phyloP scores from a whole-genome alignment of 495 filamentous ascomycete species.

The Apiosordaria backusii region DNA sequence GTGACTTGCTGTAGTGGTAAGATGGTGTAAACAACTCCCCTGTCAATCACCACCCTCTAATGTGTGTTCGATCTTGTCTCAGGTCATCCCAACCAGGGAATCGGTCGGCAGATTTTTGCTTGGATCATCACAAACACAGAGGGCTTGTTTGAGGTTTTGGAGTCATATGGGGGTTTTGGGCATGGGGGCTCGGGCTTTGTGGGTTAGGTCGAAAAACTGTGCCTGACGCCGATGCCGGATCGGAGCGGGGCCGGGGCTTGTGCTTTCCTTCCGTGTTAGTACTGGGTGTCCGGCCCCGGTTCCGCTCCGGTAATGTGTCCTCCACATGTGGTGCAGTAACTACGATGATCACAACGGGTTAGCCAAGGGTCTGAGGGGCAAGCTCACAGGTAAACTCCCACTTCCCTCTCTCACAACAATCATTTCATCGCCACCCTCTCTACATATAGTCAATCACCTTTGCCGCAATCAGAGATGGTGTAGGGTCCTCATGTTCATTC shows the following conservation, averaged over 20 bases:
- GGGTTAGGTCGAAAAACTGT: background rate
- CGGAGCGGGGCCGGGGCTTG: background rate
- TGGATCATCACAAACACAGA: background rate
- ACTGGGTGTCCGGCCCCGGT: background rate
- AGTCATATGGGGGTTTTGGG: background rate
- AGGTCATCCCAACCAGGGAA: background rate
- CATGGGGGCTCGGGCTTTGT: background rate
- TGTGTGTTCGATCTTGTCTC: background rate
- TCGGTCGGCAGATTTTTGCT: background rate
- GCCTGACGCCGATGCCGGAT: background rate
- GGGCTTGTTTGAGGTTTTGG: background rate
- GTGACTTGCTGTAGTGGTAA: background rate
- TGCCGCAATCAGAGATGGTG: no score
- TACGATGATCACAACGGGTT: no score
- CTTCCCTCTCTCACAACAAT: no score
- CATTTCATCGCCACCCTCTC: no score
- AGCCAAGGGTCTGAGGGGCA: no score
- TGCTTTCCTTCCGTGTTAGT: background rate
- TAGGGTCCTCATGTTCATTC: no score
- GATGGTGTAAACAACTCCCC: background rate
- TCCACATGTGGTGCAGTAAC: background rate
- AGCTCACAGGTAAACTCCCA: no score
- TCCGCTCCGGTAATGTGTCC: background rate
- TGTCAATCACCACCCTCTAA: background rate
- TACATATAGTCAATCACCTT: no score